Percentiles rank a stretch among this genome's conserved stretches.
These are phyloP conservation scores for Crucihimalaya himalaica DNA, from an alignment of 345 rosid species.

Conservation along the genomic window DNA sequence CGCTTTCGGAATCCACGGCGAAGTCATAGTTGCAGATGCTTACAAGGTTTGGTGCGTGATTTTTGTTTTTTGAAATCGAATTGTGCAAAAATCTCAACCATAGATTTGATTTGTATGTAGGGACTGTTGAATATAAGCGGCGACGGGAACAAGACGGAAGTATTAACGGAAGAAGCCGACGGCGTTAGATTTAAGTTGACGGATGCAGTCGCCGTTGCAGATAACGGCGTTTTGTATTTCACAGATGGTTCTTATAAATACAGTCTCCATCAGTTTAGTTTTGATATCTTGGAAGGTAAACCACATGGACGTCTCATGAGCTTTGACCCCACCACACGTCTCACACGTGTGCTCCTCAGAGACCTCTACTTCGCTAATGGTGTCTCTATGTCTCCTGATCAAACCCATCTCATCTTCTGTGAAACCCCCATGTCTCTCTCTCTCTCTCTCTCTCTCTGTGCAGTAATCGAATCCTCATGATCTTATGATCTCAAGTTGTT, in stretches of 20 bases:
- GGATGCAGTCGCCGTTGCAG: slow-evolving; percentile 64
- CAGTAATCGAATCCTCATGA: not conserved
- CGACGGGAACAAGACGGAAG: slow-evolving; percentile 45
- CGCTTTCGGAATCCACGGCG: slow-evolving; percentile 47
- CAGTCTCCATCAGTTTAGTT: slow-evolving; percentile 3
- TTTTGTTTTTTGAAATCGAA: not conserved
- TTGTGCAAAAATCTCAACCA: not conserved
- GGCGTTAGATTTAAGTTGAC: slow-evolving; percentile 63
- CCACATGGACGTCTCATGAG: slow-evolving; percentile 72
- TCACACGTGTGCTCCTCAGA: slow-evolving; percentile 49
- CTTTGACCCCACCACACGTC: slow-evolving; percentile 52
- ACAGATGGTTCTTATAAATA: slow-evolving; percentile 76
- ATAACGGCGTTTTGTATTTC: slow-evolving; percentile 68
- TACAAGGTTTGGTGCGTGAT: slow-evolving; percentile 48
- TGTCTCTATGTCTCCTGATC: slow-evolving; percentile 60
- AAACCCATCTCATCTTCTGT: slow-evolving; percentile 60
- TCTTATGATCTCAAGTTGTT: not conserved
- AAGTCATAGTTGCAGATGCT: slow-evolving; percentile 71
- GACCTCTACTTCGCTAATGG: slow-evolving; percentile 80
- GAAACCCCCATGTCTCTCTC: slow-evolving; percentile 58
- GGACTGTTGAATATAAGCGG: slow-evolving; percentile 62
- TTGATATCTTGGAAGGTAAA: slow-evolving; percentile 61
- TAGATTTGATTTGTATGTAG: slow-evolving; percentile 34
- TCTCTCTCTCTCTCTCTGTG: not conserved
- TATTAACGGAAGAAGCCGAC: slow-evolving; percentile 65